Percentiles rank a stretch among this genome's conserved stretches.
phyloP scores from a whole-genome alignment of 306 rosid species.

The Vicia villosa region DNA sequence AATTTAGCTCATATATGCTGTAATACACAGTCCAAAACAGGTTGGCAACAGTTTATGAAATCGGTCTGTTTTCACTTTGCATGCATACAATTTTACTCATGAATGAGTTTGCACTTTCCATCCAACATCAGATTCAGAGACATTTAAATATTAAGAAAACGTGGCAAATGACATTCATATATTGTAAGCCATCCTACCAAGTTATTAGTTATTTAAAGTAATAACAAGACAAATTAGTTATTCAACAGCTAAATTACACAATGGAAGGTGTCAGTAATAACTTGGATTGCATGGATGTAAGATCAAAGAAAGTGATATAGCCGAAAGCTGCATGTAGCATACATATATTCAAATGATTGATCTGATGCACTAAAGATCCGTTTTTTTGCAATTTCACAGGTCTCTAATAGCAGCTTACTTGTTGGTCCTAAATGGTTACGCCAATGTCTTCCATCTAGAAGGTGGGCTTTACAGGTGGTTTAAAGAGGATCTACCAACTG shows the following conservation, averaged over 20 bases:
- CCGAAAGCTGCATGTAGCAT: neutral
- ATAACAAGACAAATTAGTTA: neutral
- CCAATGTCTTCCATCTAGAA: conserved; percentile 88
- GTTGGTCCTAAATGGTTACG: conserved; percentile 83
- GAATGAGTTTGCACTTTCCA: conserved; percentile 6
- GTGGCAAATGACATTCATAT: neutral
- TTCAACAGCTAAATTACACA: conserved; percentile 18
- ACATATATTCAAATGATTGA: conserved; percentile 7
- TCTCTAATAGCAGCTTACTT: conserved; percentile 97
- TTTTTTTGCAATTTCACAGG: conserved; percentile 47
- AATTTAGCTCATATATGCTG: too few relatives aligned
- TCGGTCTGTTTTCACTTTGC: neutral
- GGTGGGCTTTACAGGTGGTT: conserved; percentile 91
- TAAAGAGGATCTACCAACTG: conserved; percentile 71
- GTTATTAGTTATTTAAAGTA: conserved; percentile 6
- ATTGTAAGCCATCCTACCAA: conserved; percentile 3
- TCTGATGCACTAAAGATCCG: neutral
- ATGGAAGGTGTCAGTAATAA: conserved; percentile 17
- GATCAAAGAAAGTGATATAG: conserved; percentile 1
- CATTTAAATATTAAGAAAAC: conserved; percentile 5
- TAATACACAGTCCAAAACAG: too few relatives aligned
- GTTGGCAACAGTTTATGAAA: neutral
- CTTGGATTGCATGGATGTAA: conserved; percentile 31
- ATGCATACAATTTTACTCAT: neutral
- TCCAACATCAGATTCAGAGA: neutral